Conservation (phyloP, 2,329 filamentous ascomycete genomes). For the Tolypocladium album region DNA sequence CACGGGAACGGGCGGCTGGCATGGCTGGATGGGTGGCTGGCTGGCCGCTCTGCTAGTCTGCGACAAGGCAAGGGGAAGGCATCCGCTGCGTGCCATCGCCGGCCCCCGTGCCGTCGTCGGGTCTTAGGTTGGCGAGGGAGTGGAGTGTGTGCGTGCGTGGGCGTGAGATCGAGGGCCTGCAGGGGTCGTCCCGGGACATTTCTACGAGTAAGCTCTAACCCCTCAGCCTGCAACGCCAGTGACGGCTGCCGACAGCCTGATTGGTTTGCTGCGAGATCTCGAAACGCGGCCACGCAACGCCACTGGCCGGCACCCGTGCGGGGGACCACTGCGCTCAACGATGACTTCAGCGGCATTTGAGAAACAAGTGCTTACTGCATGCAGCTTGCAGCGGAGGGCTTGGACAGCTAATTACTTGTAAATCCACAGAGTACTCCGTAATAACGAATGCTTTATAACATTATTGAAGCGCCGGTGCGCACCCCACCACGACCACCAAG, state of each 20-base stretch:
- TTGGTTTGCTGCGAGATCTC: background rate
- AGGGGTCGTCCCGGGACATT: background rate
- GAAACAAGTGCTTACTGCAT: background rate
- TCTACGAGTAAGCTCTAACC: background rate
- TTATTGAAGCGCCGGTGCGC: too few relatives aligned
- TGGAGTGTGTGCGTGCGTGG: background rate
- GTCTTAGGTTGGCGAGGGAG: background rate
- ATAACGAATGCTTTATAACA: too few relatives aligned
- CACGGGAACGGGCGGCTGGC: conserved; percentile 5
- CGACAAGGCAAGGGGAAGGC: background rate
- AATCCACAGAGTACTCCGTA: too few relatives aligned
- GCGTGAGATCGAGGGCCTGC: background rate
- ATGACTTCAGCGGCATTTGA: background rate
- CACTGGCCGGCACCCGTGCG: background rate
- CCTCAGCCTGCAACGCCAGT: background rate
- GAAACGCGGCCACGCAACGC: background rate
- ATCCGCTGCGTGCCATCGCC: background rate
- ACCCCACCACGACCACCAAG: too few relatives aligned
- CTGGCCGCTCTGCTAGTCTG: background rate
- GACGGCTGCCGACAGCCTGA: background rate
- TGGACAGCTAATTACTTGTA: too few relatives aligned
- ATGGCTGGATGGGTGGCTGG: background rate
- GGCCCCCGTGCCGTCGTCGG: background rate
- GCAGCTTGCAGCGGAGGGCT: too few relatives aligned
- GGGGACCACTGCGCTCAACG: background rate